Base-by-base conservation (phyloP, 148 eudicot genomes). In the Cornus controversa region DNA sequence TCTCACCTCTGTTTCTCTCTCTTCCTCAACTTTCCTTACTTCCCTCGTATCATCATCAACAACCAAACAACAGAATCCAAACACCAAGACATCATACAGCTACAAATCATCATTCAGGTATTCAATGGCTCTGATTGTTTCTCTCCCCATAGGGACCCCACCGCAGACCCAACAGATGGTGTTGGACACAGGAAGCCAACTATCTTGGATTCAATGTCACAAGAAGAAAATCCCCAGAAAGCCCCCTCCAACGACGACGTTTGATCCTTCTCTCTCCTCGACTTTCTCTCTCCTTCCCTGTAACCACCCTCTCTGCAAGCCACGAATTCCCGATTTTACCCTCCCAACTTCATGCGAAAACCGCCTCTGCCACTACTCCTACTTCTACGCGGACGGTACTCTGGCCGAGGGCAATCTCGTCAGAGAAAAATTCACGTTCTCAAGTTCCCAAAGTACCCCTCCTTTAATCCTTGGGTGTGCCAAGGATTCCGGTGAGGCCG, bases 381-480 rank as follows among this genome's bases (percentile, higher is more conserved):
- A 86, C 76, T 88, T 86, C 75, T 88, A 86, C 69, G 91, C 91
- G 0, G 91, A 88, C 70, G 91, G 91, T 2, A 88, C 91, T 5
- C 23, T 79, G 2, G 87, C 89, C 10, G 91, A 88, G 84, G 91
- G 91, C 65, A 88, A 86, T 79, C 77, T 88, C 18, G 87, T 88
- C 77, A 25, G 84, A 18, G 91, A 88, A 50, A 88, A 80, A 47
- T 50, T 88, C 69, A 80, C 87, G 0, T 80, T 88, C 40, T 84
- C 89, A 1, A 23, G 42, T 53, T 81, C 89, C 81, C 80, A 75
- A 70, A 82, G 70, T 79, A 86, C 89, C 80, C 89, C 91, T 78
- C 91, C 91, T 16, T 18, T 86, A 66, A 79, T 81, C 28, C 87
- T 88, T 20, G 91, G 91, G 1, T 88, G 91, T 18, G 82, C 91